Conservation (phyloP, 768 basidiomycete species). For the Lyophyllum shimeji region DNA sequence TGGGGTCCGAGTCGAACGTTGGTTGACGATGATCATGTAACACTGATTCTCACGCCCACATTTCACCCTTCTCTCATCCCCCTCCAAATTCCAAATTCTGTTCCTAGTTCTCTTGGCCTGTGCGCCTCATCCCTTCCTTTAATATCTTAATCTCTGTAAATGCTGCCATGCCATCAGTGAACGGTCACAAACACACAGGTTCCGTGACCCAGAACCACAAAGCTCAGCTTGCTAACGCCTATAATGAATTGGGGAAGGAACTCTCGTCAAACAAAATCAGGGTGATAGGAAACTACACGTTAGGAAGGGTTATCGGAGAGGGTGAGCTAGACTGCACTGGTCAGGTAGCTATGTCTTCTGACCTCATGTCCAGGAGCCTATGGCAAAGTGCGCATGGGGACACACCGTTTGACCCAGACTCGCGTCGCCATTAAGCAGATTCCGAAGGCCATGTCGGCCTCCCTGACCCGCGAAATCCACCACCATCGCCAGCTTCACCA, state of each 20-base stretch:
- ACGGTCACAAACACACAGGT: conserved; percentile 59
- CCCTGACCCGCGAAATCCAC: conserved; percentile 95
- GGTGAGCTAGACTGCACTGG: conserved; percentile 46
- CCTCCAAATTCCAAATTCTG: conserved; percentile 8
- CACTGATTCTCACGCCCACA: conserved; percentile 17
- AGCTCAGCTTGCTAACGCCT: conserved; percentile 90
- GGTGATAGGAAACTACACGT: conserved; percentile 92
- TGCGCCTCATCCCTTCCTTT: conserved; percentile 37
- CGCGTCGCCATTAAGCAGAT: conserved; percentile 98
- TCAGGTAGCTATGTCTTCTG: conserved; percentile 5
- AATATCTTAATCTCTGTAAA: conserved; percentile 31
- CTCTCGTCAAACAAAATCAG: conserved; percentile 87
- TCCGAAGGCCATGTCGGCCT: conserved; percentile 88
- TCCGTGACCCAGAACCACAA: conserved; percentile 76
- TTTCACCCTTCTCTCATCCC: neutral
- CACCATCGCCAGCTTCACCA: conserved; percentile 97
- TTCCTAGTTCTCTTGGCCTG: conserved; percentile 23
- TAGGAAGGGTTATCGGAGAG: conserved; percentile 94
- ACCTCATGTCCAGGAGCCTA: conserved; percentile 69
- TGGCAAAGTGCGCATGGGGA: conserved; percentile 93
- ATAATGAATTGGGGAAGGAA: conserved; percentile 96
- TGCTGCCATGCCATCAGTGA: conserved; percentile 47
- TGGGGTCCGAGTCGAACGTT: neutral
- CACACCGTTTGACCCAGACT: conserved; percentile 87
- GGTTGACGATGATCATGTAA: neutral